Percentiles rank a stretch among this genome's conserved stretches.
phyloP scores from a whole-genome alignment of 2,329 filamentous ascomycete genomes.

The Pseudogymnoascus sp. region DNA sequence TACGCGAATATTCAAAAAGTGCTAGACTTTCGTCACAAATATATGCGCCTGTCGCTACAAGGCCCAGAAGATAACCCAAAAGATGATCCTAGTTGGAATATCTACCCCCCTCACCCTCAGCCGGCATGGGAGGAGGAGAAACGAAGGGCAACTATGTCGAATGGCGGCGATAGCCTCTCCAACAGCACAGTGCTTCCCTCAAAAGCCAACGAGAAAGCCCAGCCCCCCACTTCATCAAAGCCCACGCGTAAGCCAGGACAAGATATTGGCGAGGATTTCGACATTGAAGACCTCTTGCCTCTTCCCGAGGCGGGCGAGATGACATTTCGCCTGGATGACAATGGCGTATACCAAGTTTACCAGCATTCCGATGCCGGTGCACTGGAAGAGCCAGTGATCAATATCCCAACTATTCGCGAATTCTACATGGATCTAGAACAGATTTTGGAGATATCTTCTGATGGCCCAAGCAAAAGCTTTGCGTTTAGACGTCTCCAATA shows the following conservation, averaged over 20 bases:
- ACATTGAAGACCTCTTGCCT: slow-evolving; percentile 68
- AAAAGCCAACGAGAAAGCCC: slow-evolving; percentile 7
- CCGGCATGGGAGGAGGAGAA: slow-evolving; percentile 69
- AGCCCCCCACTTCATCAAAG: slow-evolving; percentile 13
- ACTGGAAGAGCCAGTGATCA: slow-evolving; percentile 60
- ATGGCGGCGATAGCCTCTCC: slow-evolving; percentile 35
- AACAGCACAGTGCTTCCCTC: slow-evolving; percentile 37
- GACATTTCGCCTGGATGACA: slow-evolving; percentile 71
- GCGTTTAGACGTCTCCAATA: slow-evolving; percentile 92
- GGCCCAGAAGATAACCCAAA: slow-evolving; percentile 78
- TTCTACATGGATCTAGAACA: slow-evolving; percentile 93
- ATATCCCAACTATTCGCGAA: slow-evolving; percentile 86
- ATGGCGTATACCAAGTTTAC: slow-evolving; percentile 88
- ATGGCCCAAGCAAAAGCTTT: slow-evolving; percentile 94
- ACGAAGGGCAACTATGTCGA: slow-evolving; percentile 17
- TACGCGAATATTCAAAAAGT: slow-evolving; percentile 86
- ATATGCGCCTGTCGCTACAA: slow-evolving; percentile 79
- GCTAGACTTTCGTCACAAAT: slow-evolving; percentile 80
- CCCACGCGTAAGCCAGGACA: slow-evolving; percentile 72
- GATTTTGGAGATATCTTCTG: slow-evolving; percentile 81
- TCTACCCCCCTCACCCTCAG: slow-evolving; percentile 87
- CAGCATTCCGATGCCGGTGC: slow-evolving; percentile 56
- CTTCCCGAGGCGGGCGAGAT: slow-evolving; percentile 63
- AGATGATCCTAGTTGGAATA: slow-evolving; percentile 71
- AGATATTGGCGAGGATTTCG: slow-evolving; percentile 87